Percentiles rank a stretch among this genome's conserved stretches.
These are phyloP conservation scores for Zygosaccharomyces sapae DNA, from an alignment of 1,139 yeast species.

Conservation along the genomic window DNA sequence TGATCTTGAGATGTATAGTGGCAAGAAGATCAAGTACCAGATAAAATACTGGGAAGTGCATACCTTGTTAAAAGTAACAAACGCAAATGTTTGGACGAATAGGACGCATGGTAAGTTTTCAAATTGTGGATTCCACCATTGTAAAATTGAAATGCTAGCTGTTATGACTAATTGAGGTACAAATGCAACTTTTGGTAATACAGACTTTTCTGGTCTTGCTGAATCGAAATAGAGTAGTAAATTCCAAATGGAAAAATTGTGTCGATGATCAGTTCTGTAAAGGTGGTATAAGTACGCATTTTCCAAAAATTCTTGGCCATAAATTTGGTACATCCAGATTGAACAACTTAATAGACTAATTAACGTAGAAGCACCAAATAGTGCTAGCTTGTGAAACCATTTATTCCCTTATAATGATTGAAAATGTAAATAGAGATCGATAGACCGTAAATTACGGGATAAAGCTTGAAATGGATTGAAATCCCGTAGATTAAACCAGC, in stretches of 20 bases:
- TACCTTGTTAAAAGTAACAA: constrained; percentile 89
- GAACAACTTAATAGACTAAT: constrained; percentile 48
- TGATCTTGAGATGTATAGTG: constrained; percentile 53
- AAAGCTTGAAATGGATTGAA: constrained; percentile 83
- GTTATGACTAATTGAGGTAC: constrained; percentile 67
- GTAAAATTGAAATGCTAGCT: constrained; percentile 15
- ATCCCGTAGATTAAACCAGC: constrained; percentile 71
- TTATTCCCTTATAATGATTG: constrained; percentile 25
- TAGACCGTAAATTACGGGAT: constrained; percentile 81
- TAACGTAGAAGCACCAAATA: constrained; percentile 28
- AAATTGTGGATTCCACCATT: constrained; percentile 19
- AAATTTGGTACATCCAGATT: constrained; percentile 55
- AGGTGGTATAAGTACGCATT: constrained; percentile 83
- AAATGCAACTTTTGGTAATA: constrained; percentile 55
- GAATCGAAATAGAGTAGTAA: constrained; percentile 66
- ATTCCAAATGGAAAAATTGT: constrained; percentile 87
- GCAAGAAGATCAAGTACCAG: constrained; percentile 85
- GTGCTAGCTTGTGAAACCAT: constrained; percentile 35
- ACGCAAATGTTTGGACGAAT: constrained; percentile 85
- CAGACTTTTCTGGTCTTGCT: constrained; percentile 32
- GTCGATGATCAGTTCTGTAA: constrained; percentile 83
- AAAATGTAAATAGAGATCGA: constrained; percentile 36
- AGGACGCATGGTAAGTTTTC: constrained; percentile 47
- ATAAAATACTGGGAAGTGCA: constrained; percentile 91
- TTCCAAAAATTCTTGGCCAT: constrained; percentile 72